Percentiles rank a stretch among this genome's conserved stretches.
Evolutionary conservation across 352 stramenopile genomes (phyloP).

Genomic region (Pythium aristosporum): DNA sequence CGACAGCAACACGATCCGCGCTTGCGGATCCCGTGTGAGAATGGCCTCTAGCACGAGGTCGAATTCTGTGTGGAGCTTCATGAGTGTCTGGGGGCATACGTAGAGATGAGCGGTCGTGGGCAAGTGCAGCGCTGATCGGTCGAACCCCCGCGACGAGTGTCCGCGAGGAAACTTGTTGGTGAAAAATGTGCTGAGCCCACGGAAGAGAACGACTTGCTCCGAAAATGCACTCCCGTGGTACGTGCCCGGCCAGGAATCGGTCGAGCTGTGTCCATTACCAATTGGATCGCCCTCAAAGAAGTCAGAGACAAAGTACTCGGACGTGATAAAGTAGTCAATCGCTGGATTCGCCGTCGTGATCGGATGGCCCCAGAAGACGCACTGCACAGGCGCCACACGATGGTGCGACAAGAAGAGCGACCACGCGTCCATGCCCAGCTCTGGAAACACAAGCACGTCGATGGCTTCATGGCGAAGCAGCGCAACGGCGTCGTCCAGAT

Average conservation of each 20-base stretch:
- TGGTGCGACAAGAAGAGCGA: slow-evolving; percentile 70
- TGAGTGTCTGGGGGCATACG: slow-evolving; percentile 62
- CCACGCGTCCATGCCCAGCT: slow-evolving; percentile 83
- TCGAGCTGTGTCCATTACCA: background rate
- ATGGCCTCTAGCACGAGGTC: slow-evolving; percentile 44
- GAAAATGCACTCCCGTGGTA: slow-evolving; percentile 47
- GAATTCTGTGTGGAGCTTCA: slow-evolving; percentile 64
- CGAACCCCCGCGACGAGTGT: slow-evolving; percentile 10
- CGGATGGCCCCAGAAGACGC: slow-evolving; percentile 87
- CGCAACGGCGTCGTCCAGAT: slow-evolving; percentile 34
- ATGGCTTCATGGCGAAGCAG: slow-evolving; percentile 48
- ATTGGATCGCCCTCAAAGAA: slow-evolving; percentile 17
- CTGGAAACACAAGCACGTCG: slow-evolving; percentile 79
- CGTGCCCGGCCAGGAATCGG: slow-evolving; percentile 7
- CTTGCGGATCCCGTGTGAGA: slow-evolving; percentile 35
- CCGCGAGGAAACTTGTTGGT: slow-evolving; percentile 12
- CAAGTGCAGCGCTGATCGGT: slow-evolving; percentile 39
- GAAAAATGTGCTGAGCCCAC: slow-evolving; percentile 65
- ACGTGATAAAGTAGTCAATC: slow-evolving; percentile 87
- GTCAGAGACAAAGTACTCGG: slow-evolving; percentile 46
- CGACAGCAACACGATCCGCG: slow-evolving; percentile 44
- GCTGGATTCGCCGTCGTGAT: slow-evolving; percentile 65
- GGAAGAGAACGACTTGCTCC: slow-evolving; percentile 73
- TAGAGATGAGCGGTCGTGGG: slow-evolving; percentile 47
- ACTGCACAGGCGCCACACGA: slow-evolving; percentile 69